Conservation (phyloP, 73 alveolate genomes). For the Tetrahymena malaccensis region DNA sequence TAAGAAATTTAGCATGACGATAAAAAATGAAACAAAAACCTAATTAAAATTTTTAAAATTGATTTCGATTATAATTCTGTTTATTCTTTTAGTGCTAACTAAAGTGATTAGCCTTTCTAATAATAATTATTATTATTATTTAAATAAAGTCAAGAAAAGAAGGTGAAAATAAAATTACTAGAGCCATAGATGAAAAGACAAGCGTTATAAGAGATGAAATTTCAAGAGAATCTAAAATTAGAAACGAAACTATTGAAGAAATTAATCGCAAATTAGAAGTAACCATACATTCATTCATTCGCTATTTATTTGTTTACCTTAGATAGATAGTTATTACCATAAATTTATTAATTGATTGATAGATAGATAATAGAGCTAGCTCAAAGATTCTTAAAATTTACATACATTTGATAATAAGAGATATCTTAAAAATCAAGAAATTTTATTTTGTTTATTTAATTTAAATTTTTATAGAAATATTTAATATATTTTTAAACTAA, state of each 20-base stretch:
- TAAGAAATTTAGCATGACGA: neutral
- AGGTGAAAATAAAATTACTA: conserved; percentile 35
- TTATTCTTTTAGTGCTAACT: too few species aligned
- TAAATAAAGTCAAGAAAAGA: conserved; percentile 40
- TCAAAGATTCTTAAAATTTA: neutral
- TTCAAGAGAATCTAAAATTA: conserved; percentile 27
- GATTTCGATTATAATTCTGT: too few species aligned
- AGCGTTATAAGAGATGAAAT: conserved; percentile 25
- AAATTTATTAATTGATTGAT: too few species aligned
- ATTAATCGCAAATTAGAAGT: conserved; percentile 24
- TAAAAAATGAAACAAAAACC: too few species aligned
- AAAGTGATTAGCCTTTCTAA: neutral
- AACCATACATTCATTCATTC: conserved; percentile 6
- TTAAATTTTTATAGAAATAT: neutral
- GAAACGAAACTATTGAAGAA: conserved; percentile 35
- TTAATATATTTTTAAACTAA: neutral
- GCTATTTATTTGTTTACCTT: conserved; percentile 8
- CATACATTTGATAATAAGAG: too few species aligned
- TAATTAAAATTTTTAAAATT: too few species aligned
- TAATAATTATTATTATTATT: too few species aligned
- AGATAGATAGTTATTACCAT: neutral
- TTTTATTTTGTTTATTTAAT: too few species aligned
- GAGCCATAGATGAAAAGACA: conserved; percentile 45
- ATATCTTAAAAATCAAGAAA: too few species aligned
- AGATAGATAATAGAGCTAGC: too few species aligned